Base-by-base conservation (phyloP, 148 eudicot genomes). In the Persicaria tinctoria region DNA sequence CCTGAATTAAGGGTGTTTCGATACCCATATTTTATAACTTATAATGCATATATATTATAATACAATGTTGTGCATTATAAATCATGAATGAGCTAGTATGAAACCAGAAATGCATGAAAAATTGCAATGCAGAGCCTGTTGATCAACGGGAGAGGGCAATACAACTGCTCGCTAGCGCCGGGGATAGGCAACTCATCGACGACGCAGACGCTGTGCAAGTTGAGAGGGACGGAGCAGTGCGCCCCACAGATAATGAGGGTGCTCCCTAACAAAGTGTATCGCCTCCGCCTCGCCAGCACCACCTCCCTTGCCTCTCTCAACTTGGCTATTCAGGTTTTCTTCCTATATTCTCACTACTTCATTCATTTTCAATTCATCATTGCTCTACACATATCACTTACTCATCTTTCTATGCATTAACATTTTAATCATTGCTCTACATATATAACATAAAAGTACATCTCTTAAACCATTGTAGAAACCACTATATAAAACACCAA, bases 81-180 rank as follows among this genome's bases (percentile, higher is more conserved):
- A 3, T 54, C 4, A 54, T 54, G 18, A 54, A 14, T 54, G 6
- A 14, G n/a, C n/a, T n/a, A n/a, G 57, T 12, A 12, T 16, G 6
- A 12, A 54, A 2, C 17, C 2, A 54, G 3, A 12, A 54, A 56
- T 56, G 17, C 1, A 5, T 16, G n/a, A 18, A 14, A 32, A 32
- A 32, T 32, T 32, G 38, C 0, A 32, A 32, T 76, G n/a, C 78
- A 93, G 98, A 84, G 80, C 18, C 66, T 93, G 84, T 69, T 93
- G 76, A 79, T 93, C 1, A 93, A 93, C 56, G 98, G 97, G 16
- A 91, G 93, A 85, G 98, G 98, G 5, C 96, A 90, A 51, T 91
- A 73, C 79, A 90, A 89, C 73, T 93, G 93, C 78, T 89, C 98
- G 0, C 47, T 93, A 49, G 85, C 87, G 3, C 88, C 96, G 68